Evolutionary conservation across 495 filamentous ascomycete species (phyloP).

Genomic region (Aspergillus incahuasiensis): DNA sequence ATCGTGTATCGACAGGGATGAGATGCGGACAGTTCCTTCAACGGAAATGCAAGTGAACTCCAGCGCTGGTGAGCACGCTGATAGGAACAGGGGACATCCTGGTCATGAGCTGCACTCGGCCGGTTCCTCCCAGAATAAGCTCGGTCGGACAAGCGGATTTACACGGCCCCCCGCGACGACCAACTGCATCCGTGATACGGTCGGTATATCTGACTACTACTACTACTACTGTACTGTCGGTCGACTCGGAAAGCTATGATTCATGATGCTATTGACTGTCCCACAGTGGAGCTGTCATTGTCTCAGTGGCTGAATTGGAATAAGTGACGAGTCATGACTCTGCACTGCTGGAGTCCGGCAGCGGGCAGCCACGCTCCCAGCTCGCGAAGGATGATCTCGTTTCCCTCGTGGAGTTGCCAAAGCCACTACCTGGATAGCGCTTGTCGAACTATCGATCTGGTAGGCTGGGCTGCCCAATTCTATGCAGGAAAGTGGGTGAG

Average conservation of each 20-base stretch:
- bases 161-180: no score
- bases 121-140: neutral
- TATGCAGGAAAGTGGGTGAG: neutral
- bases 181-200: neutral
- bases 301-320: neutral
- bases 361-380: neutral
- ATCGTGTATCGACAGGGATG: neutral
- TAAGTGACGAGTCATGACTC: neutral
- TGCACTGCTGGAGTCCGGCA: neutral
- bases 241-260: neutral
- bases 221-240: neutral
- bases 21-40: neutral
- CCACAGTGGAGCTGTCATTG: neutral
- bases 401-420: neutral
- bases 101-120: neutral
- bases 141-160: neutral
- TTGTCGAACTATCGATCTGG: constrained; percentile 6
- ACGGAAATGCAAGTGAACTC: neutral
- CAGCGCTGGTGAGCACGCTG: neutral
- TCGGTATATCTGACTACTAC: no score
- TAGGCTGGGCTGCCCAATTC: neutral
- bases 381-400: neutral
- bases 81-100: neutral
- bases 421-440: neutral
- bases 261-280: neutral